Evolutionary conservation across 2,329 filamentous ascomycete genomes (phyloP).

Genomic region (Aspergillus sp.): DNA sequence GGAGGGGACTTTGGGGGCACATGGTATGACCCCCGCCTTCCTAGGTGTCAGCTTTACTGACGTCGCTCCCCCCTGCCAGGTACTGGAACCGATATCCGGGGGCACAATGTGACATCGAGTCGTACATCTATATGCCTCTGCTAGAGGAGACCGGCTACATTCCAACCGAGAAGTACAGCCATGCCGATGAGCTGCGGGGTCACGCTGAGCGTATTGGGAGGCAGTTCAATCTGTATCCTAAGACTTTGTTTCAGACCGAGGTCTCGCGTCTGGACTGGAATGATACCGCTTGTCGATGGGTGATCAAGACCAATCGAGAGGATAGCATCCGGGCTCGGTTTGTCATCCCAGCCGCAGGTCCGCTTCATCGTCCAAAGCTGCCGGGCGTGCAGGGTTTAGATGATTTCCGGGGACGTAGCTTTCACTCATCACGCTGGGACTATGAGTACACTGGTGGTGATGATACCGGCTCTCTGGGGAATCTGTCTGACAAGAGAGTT

Average conservation of each 20-base stretch:
- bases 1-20: slow-evolving; percentile 13
- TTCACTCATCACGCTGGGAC: slow-evolving; percentile 28
- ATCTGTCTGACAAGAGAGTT: slow-evolving; percentile 34
- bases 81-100: slow-evolving; percentile 51
- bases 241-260: slow-evolving; percentile 49
- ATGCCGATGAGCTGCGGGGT: slow-evolving; percentile 4
- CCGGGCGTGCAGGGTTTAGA: slow-evolving; percentile 23
- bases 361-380: slow-evolving; percentile 16
- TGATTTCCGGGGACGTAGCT: slow-evolving; percentile 19
- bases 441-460: slow-evolving; percentile 9
- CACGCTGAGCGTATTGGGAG: slow-evolving; percentile 11
- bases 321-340: slow-evolving; percentile 28
- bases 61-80: not conserved
- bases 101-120: slow-evolving; percentile 56
- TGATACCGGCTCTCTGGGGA: not conserved
- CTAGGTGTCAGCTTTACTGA: not conserved
- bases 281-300: slow-evolving; percentile 4
- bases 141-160: slow-evolving; percentile 13
- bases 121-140: slow-evolving; percentile 35
- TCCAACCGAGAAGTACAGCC: slow-evolving; percentile 6
- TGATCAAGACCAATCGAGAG: slow-evolving; percentile 3
- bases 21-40: slow-evolving; percentile 24
- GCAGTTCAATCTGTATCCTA: slow-evolving; percentile 43
- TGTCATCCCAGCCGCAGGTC: slow-evolving; percentile 32
- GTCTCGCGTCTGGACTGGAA: slow-evolving; percentile 24